Conservation (phyloP, 495 filamentous ascomycete species). For the Neurospora tetrasperma region DNA sequence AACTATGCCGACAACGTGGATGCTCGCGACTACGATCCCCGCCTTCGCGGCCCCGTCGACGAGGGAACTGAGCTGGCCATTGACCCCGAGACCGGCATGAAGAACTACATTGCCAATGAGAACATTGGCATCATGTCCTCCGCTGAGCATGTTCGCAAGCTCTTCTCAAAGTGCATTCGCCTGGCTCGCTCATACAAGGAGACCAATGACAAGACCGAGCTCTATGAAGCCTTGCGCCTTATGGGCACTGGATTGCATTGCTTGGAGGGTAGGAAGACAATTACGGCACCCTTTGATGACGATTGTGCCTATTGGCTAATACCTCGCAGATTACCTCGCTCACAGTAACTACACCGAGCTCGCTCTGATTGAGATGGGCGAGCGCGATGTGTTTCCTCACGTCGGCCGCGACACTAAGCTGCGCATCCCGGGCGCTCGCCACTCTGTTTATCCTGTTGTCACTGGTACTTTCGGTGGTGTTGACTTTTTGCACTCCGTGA, state of each 20-base stretch:
- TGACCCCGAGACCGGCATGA: constrained; percentile 69
- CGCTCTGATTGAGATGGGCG: constrained; percentile 73
- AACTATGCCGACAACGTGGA: constrained; percentile 80
- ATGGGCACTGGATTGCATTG: constrained; percentile 83
- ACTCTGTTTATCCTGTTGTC: constrained; percentile 63
- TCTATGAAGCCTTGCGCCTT: constrained; percentile 75
- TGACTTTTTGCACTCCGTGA: constrained; percentile 75
- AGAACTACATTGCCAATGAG: constrained; percentile 87
- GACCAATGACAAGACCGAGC: constrained; percentile 53
- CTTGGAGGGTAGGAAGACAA: constrained; percentile 49
- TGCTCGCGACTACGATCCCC: constrained; percentile 66
- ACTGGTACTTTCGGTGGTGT: constrained; percentile 91
- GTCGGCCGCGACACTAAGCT: constrained; percentile 63
- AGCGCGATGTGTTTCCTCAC: constrained; percentile 71
- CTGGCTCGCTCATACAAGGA: constrained; percentile 60
- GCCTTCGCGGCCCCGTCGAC: constrained; percentile 72
- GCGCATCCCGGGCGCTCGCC: constrained; percentile 50
- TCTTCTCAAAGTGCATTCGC: constrained; percentile 61
- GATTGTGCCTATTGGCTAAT: constrained; percentile 2
- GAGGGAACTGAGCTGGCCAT: constrained; percentile 68
- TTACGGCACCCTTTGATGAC: neutral
- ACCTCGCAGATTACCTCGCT: constrained; percentile 60
- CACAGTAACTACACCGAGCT: constrained; percentile 89
- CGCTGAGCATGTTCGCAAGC: constrained; percentile 58
- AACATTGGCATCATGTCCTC: constrained; percentile 62